phyloP scores from a whole-genome alignment of 768 basidiomycete species.

The Leccinum olivaceopallidum region DNA sequence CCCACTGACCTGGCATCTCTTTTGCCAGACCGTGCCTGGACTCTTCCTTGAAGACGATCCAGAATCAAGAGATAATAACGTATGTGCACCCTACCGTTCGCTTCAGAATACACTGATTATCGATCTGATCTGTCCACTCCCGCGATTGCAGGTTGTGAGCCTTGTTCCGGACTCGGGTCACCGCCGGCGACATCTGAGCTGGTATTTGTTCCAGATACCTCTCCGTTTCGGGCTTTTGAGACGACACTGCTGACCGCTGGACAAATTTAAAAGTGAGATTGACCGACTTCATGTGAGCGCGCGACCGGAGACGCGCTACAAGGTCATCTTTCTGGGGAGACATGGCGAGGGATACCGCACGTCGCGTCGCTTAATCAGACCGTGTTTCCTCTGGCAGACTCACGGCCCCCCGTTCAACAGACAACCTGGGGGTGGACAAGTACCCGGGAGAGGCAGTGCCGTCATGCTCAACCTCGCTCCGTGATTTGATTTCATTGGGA shows the following conservation, averaged over 20 bases:
- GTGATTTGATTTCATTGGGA: too few relatives aligned
- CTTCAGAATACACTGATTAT: not conserved
- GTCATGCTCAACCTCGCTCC: slow-evolving; percentile 4
- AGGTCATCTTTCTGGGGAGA: slow-evolving; percentile 62
- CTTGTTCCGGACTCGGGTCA: not conserved
- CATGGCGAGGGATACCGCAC: slow-evolving; percentile 76
- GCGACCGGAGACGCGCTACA: slow-evolving; percentile 45
- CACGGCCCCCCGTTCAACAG: slow-evolving; percentile 53
- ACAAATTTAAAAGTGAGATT: slow-evolving; percentile 43
- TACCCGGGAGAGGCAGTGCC: slow-evolving; percentile 46
- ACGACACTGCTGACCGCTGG: slow-evolving; percentile 55
- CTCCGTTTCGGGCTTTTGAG: slow-evolving; percentile 57
- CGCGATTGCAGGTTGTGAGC: slow-evolving; percentile 16
- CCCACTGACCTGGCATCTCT: not conserved
- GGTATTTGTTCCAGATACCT: slow-evolving; percentile 43
- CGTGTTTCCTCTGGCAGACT: not conserved
- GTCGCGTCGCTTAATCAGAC: slow-evolving; percentile 33
- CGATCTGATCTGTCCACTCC: not conserved
- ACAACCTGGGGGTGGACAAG: slow-evolving; percentile 68
- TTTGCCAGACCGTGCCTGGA: slow-evolving; percentile 9
- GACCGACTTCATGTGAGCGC: slow-evolving; percentile 45
- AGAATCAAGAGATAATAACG: slow-evolving; percentile 9
- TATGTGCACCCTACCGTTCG: slow-evolving; percentile 5
- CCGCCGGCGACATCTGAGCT: not conserved
- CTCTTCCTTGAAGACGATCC: slow-evolving; percentile 25